Conservation (phyloP, 768 basidiomycete species). For the Podaxis sp. region DNA sequence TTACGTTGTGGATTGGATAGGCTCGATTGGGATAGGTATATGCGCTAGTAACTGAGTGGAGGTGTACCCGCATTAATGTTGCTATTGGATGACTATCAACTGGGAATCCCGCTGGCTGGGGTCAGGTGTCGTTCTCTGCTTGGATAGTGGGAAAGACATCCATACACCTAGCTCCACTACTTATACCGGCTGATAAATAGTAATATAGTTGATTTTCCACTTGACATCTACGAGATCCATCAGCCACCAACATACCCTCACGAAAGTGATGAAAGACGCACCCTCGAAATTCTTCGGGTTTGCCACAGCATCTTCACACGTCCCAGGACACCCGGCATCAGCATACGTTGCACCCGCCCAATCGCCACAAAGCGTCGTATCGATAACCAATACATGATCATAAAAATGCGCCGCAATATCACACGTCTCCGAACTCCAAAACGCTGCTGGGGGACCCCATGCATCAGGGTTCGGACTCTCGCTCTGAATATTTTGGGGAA, state of each 20-base stretch:
- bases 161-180: background rate
- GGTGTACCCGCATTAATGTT: background rate
- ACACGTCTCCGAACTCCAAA: slow-evolving; percentile 49
- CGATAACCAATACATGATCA: slow-evolving; percentile 49
- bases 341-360: slow-evolving; percentile 39
- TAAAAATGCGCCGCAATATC: slow-evolving; percentile 50
- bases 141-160: background rate
- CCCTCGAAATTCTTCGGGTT: slow-evolving; percentile 55
- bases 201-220: slow-evolving; percentile 58
- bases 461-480: slow-evolving; percentile 43
- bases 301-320: slow-evolving; percentile 47
- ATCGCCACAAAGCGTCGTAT: slow-evolving; percentile 50
- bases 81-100: background rate
- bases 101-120: background rate
- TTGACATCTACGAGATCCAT: slow-evolving; percentile 40
- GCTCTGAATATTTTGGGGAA: slow-evolving; percentile 51
- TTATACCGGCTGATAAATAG: slow-evolving; percentile 39
- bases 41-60: background rate
- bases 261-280: slow-evolving; percentile 22
- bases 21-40: background rate
- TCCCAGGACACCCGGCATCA: slow-evolving; percentile 41
- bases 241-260: slow-evolving; percentile 1
- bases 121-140: too few relatives aligned
- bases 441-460: slow-evolving; percentile 55
- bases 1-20: background rate